Conservation (phyloP, 345 rosid genomes). For the Zanthoxylum bungeanum region DNA sequence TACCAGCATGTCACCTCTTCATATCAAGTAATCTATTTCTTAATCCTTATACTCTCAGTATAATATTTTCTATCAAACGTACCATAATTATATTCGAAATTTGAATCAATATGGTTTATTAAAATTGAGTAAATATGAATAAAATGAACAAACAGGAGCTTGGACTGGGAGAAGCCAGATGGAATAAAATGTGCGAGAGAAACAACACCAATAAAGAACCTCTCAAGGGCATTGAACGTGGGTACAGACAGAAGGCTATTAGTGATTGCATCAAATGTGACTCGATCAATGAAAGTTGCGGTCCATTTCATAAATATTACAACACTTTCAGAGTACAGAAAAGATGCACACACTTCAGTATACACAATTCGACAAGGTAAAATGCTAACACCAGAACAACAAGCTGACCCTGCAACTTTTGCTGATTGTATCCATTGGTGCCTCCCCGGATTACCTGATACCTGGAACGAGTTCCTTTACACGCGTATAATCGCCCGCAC, state of each 20-base stretch:
- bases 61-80: no score
- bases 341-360: slow-evolving; percentile 90
- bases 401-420: slow-evolving; percentile 71
- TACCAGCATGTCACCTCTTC: slow-evolving; percentile 88
- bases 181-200: slow-evolving; percentile 88
- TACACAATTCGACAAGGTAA: slow-evolving; percentile 84
- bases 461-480: slow-evolving; percentile 88
- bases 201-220: slow-evolving; percentile 58
- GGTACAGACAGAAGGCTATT: slow-evolving; percentile 73
- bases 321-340: slow-evolving; percentile 67
- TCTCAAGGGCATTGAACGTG: slow-evolving; percentile 47
- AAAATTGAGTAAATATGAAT: no score
- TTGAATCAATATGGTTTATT: no score
- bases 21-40: slow-evolving; percentile 61
- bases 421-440: slow-evolving; percentile 99
- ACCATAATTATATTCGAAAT: no score
- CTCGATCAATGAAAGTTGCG: slow-evolving; percentile 44
- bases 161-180: slow-evolving; percentile 77
- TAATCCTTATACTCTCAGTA: no score
- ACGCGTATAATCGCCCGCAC: slow-evolving; percentile 61
- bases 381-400: slow-evolving; percentile 64
- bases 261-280: slow-evolving; percentile 47
- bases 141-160: no score
- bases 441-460: slow-evolving; percentile 90
- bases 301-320: slow-evolving; percentile 76